Conservation (phyloP, 192 early-diverging fungal genomes). For the Coemansia sp. region DNA sequence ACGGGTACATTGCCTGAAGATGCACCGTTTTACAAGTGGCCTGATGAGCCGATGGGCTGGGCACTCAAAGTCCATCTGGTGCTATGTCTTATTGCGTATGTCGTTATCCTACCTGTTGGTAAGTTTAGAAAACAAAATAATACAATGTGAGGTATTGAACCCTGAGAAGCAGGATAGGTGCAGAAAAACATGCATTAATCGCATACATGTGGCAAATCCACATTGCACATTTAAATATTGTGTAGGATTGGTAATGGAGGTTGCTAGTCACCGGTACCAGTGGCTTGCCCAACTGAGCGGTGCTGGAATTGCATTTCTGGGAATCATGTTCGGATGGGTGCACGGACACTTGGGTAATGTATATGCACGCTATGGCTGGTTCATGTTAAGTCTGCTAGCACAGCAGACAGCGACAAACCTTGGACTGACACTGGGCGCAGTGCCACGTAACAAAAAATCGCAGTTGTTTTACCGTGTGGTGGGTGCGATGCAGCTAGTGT, state of each 20-base stretch:
- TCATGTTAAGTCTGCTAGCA: slow-evolving; percentile 52
- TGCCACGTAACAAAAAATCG: slow-evolving; percentile 15
- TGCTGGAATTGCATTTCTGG: slow-evolving; percentile 46
- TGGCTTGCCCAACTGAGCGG: slow-evolving; percentile 57
- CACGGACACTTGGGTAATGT: slow-evolving; percentile 55
- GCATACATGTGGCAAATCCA: background rate
- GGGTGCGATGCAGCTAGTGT: slow-evolving; percentile 46
- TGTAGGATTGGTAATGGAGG: slow-evolving; percentile 57
- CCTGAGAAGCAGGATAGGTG: background rate
- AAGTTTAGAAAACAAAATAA: slow-evolving; percentile 4
- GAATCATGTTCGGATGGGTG: slow-evolving; percentile 61
- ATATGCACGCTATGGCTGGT: slow-evolving; percentile 60
- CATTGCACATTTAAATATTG: background rate
- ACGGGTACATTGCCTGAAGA: slow-evolving; percentile 33
- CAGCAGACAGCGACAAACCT: slow-evolving; percentile 54
- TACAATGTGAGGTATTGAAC: background rate
- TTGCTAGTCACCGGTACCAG: slow-evolving; percentile 56
- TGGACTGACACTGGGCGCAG: slow-evolving; percentile 35
- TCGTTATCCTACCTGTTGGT: slow-evolving; percentile 47
- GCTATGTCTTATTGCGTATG: slow-evolving; percentile 29
- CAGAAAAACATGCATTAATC: background rate
- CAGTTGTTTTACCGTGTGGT: slow-evolving; percentile 40
- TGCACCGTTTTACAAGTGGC: slow-evolving; percentile 37
- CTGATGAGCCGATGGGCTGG: slow-evolving; percentile 44
- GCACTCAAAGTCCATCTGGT: slow-evolving; percentile 40